phyloP scores from a whole-genome alignment of 2,329 filamentous ascomycete genomes.

The Fusarium liriodendri region DNA sequence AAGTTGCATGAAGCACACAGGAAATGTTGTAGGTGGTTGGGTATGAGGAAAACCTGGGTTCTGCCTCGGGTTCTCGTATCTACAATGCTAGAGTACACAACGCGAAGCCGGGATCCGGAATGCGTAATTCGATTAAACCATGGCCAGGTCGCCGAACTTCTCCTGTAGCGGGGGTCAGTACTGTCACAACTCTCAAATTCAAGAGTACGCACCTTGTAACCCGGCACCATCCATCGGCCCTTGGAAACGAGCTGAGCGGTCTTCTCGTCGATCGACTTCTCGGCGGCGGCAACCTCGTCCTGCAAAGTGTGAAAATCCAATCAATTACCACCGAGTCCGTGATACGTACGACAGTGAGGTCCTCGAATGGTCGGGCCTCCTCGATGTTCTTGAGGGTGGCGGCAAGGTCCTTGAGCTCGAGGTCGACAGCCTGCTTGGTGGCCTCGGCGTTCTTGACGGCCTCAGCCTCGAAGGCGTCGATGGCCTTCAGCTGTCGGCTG shows the following conservation, averaged over 20 bases:
- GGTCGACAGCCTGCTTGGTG: conserved; percentile 95
- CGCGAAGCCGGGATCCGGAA: conserved; percentile 58
- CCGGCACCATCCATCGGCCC: conserved; percentile 97
- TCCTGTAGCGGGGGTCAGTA: conserved; percentile 75
- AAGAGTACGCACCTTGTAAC: conserved; percentile 86
- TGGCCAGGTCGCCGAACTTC: conserved; percentile 97
- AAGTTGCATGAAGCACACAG: conserved; percentile 34
- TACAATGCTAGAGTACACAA: conserved; percentile 79
- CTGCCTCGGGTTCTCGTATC: conserved; percentile 62
- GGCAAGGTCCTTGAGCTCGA: conserved; percentile 92
- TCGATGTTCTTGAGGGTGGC: conserved; percentile 98
- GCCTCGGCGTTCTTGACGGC: conserved; percentile 96
- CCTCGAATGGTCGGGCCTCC: conserved; percentile 93
- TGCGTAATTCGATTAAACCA: conserved; percentile 75
- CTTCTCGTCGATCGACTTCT: conserved; percentile 98
- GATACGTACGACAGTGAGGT: conserved; percentile 92
- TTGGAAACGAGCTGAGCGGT: conserved; percentile 94
- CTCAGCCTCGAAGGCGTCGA: conserved; percentile 97
- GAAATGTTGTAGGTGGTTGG: conserved; percentile 41
- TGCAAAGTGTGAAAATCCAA: conserved; percentile 54
- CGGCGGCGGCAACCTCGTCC: conserved; percentile 95
- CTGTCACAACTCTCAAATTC: neutral
- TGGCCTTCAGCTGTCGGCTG: conserved; percentile 93
- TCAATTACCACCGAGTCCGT: neutral
- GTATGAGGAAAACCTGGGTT: conserved; percentile 49